Base-by-base conservation (phyloP, 257 asterid genomes). In the Salvia splendens region DNA sequence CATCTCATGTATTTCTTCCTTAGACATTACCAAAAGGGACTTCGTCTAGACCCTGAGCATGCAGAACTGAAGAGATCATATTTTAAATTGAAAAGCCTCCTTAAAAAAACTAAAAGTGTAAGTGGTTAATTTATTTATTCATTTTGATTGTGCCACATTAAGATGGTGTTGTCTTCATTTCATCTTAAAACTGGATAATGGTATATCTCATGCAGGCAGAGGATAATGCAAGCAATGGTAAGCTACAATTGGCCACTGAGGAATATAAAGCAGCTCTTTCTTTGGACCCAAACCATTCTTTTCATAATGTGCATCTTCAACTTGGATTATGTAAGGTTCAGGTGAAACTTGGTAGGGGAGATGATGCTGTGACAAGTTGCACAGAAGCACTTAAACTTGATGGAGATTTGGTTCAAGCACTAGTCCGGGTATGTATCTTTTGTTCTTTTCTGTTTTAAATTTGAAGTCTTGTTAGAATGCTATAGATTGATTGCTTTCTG, bases 21-120 rank as follows among this genome's bases (percentile, higher is more conserved):
- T 83, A 89, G 98, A 77, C 96, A 91, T 80, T 91, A 86, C 74
- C 96, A 87, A 77, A 89, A 81, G 70, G 96, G 95, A 70, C 96
- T 91, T 64, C 98, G 95, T 15, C 79, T 81, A 45, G 96, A 91
- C 77, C 98, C 98, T 41, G 98, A 91, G 82, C 96, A 91, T 6
- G 68, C 87, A 66, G 94, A 91, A 69, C 70, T 91, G 84, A 91
- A 91, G 84, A 91, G 83, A 79, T 84, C 95, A 14, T 91, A 89
- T 81, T 91, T 89, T 77, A 88, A 92, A 75, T 77, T 86, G 84
- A 91, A 91, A 77, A 91, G 81, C 67, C 83, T 91, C 64, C 94
- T 91, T 57, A 91, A 86, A 80, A 91, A 88, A 84, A 80, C 94
- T 12, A 88, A 89, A 83, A 85, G 91, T 61, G 98, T 91, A 74